phyloP scores from a whole-genome alignment of 768 basidiomycete species.

The Xerocomus brunneocitrinus region DNA sequence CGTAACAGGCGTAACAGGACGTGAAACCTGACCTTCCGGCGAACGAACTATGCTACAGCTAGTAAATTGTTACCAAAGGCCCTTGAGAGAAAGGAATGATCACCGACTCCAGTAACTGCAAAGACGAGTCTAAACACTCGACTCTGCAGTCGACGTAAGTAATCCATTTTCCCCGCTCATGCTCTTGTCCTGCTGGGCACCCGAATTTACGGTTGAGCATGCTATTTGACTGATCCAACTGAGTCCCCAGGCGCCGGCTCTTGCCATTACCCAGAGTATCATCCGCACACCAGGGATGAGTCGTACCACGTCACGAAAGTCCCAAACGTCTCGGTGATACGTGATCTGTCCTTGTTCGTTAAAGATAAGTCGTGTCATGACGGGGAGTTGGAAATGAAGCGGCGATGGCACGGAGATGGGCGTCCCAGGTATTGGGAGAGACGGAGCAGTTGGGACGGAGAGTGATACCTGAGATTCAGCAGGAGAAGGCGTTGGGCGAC shows the following conservation, averaged over 20 bases:
- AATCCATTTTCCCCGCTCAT: slow-evolving; percentile 9
- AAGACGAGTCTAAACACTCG: slow-evolving; percentile 9
- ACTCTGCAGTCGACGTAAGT: slow-evolving; percentile 6
- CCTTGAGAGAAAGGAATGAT: neutral
- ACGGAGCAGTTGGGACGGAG: slow-evolving; percentile 37
- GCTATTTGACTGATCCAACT: slow-evolving; percentile 33
- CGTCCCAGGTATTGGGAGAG: slow-evolving; percentile 55
- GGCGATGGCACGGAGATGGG: slow-evolving; percentile 59
- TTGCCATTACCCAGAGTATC: slow-evolving; percentile 64
- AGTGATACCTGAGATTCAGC: slow-evolving; percentile 25
- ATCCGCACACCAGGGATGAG: slow-evolving; percentile 65
- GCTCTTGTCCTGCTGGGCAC: neutral
- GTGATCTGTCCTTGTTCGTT: slow-evolving; percentile 81
- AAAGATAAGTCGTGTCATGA: slow-evolving; percentile 69
- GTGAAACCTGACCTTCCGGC: neutral
- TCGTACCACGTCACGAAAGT: slow-evolving; percentile 70
- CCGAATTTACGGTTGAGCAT: slow-evolving; percentile 7
- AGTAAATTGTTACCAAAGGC: neutral
- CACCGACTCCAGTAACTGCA: neutral
- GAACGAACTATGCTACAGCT: neutral
- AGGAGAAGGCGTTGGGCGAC: slow-evolving; percentile 30
- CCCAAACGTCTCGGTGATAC: slow-evolving; percentile 78
- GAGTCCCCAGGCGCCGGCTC: slow-evolving; percentile 56
- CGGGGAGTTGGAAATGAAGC: slow-evolving; percentile 66
- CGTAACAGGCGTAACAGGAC: slow-evolving; percentile 6